Base-by-base conservation (phyloP, 441 rosid species). In the Syzygium malaccense region DNA sequence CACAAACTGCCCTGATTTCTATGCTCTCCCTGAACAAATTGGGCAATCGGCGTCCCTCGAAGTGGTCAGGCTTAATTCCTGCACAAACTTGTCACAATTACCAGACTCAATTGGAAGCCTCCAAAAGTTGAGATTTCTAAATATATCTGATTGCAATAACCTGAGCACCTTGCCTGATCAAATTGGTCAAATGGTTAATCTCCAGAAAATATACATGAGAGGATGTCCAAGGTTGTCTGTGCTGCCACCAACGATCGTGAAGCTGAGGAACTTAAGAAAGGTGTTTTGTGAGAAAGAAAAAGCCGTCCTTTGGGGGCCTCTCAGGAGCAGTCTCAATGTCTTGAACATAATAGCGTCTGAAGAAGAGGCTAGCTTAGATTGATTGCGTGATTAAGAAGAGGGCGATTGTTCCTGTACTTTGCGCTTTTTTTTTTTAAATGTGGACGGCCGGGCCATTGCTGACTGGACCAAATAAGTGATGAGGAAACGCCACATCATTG, bases 401-500 rank as follows among this genome's bases (percentile, higher is more conserved):
- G 8, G 45, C 45, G 8, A 41, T 41, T 41, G 45, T 33, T 80
- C 32, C n/a, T 48, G 55, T 28, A 58, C 8, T 26, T 13, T 58
- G 17, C 17, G n/a, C 4, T n/a, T 37, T 48, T 75, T 56, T 9
- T 23, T 15, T 41, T 41, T 41, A 41, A 41, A 32, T 23, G 48
- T 17, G 14, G 19, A 75, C 23, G 41, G 49, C 14, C 5, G 25
- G 2, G 49, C 11, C 28, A 8, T 17, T 57, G 25, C 26, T 8
- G 12, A 56, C 11, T 56, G 11, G 58, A 56, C 26, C 26, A 20
- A 20, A 25, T 57, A 80, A 80, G 15, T 93, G 96, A 95, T 94
- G 91, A 92, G 75, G 9, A n/a, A 28, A 78, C 91, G 89, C 89
- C 41, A 85, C 89, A 23, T 9, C 89, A 17, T 75, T 75, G 0